Conservation (phyloP, 1,139 yeast species). For the Suhomyces panamericanus region DNA sequence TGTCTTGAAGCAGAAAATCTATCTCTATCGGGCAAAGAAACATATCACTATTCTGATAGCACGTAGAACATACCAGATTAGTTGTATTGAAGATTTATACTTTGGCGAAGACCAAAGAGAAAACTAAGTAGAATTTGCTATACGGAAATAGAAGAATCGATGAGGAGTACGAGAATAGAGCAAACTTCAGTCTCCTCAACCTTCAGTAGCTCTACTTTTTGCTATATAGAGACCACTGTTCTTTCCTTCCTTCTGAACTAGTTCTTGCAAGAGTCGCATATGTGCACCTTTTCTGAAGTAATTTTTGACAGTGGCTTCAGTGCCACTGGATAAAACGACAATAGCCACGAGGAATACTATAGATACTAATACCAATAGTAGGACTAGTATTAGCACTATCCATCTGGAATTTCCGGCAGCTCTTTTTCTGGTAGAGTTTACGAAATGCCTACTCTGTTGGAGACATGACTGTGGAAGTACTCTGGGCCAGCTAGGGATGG, state of each 20-base stretch:
- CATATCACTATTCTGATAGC: slow-evolving; percentile 42
- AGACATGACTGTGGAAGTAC: too few relatives aligned
- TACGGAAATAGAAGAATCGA: too few relatives aligned
- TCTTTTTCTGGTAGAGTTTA: not conserved
- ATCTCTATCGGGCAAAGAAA: slow-evolving; percentile 55
- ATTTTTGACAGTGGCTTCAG: slow-evolving; percentile 18
- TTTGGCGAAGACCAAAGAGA: too few relatives aligned
- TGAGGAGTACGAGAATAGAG: too few relatives aligned
- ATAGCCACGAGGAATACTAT: slow-evolving; percentile 25
- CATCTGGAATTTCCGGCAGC: not conserved
- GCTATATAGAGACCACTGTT: not conserved
- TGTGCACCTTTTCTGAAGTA: slow-evolving; percentile 18
- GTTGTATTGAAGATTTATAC: slow-evolving; percentile 58
- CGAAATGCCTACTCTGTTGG: not conserved
- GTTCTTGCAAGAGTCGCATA: not conserved
- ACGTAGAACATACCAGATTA: slow-evolving; percentile 55
- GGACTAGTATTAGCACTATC: not conserved
- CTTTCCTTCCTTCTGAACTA: not conserved
- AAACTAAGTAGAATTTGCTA: too few relatives aligned
- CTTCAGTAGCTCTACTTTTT: too few relatives aligned
- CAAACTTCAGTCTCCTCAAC: too few relatives aligned
- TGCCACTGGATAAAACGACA: slow-evolving; percentile 25
- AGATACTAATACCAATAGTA: slow-evolving; percentile 12
- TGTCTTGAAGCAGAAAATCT: slow-evolving; percentile 74
- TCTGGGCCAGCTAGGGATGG: too few relatives aligned